Conservation (phyloP, 2,329 filamentous ascomycete genomes). For the Aspergillus oerlinghausenensis region DNA sequence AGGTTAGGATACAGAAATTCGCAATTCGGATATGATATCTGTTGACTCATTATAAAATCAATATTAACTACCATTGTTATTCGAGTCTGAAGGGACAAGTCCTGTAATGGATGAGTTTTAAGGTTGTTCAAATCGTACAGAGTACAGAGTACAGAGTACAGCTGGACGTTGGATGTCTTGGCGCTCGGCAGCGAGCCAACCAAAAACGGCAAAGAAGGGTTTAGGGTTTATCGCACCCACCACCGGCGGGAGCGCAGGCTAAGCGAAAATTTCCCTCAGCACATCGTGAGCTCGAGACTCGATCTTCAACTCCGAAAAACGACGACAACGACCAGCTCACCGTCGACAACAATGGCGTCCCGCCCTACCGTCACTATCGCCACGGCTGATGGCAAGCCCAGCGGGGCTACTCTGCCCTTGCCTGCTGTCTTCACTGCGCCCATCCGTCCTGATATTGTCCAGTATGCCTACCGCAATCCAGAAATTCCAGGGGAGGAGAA, state of each 20-base stretch:
- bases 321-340: slow-evolving; percentile 36
- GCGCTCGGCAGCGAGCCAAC: slow-evolving; percentile 4
- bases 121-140: background rate
- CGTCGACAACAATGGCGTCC: slow-evolving; percentile 70
- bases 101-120: background rate
- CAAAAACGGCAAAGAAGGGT: slow-evolving; percentile 28
- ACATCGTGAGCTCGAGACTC: slow-evolving; percentile 23
- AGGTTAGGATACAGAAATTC: background rate
- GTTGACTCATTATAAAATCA: background rate
- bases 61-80: background rate
- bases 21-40: background rate
- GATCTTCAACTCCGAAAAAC: slow-evolving; percentile 34
- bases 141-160: background rate
- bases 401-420: slow-evolving; percentile 82
- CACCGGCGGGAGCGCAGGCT: slow-evolving; percentile 21
- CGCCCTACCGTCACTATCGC: slow-evolving; percentile 97
- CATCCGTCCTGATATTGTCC: slow-evolving; percentile 98
- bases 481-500: slow-evolving; percentile 7
- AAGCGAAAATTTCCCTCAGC: slow-evolving; percentile 44
- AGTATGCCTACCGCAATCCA: slow-evolving; percentile 55
- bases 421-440: slow-evolving; percentile 95
- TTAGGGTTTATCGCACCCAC: slow-evolving; percentile 32
- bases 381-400: slow-evolving; percentile 90
- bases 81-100: background rate
- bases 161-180: background rate